Evolutionary conservation across 805 yeast species (phyloP), one percentile per base, ranked within the genome.

Genomic region (Spathaspora passalidarum): DNA sequence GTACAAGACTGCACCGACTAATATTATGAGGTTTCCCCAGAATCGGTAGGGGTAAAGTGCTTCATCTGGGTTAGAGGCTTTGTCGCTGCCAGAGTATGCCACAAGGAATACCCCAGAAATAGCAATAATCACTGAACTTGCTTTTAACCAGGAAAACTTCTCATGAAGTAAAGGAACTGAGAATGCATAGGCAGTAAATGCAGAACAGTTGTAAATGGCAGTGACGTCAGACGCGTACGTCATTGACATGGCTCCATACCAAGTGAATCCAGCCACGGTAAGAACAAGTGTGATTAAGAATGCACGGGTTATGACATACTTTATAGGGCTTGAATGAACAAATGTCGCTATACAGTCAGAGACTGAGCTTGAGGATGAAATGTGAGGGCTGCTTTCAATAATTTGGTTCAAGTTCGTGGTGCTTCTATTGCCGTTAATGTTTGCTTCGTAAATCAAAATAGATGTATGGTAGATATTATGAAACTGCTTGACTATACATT

Each of bases 171-270:
- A 63, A 1, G 90, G 87, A 21, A 89, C 82, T 3, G 95, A 88
- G 64, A 89, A 88, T 13, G 87, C 78, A 57, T 89, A 84, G 0
- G 96, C 96, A 3, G 91, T 84, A 61, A 89, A 89, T 0, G 96
- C 95, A 13, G 92, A 84, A 60, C 94, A 88, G 67, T 89, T 88
- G 67, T 88, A 89, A 49, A 88, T 88, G 2, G 96, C 96, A 2
- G 96, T 89, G 32, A 89, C 85, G 56, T 89, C 96, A 2, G 88
- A 75, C 0, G 95, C 88, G 22, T 90, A 85, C 0, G 96, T 82
- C 58, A 86, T 65, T 23, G 82, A 74, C 81, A 89, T 87, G 9
- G 96, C 86, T 14, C 86, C 76, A 60, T 88, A 89, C 96, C 96
- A 88, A 1, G 96, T 80, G 16, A 79, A 70, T 1, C 95, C 96